Conservation (phyloP, 2,329 filamentous ascomycete species). For the Fusarium sp. region DNA sequence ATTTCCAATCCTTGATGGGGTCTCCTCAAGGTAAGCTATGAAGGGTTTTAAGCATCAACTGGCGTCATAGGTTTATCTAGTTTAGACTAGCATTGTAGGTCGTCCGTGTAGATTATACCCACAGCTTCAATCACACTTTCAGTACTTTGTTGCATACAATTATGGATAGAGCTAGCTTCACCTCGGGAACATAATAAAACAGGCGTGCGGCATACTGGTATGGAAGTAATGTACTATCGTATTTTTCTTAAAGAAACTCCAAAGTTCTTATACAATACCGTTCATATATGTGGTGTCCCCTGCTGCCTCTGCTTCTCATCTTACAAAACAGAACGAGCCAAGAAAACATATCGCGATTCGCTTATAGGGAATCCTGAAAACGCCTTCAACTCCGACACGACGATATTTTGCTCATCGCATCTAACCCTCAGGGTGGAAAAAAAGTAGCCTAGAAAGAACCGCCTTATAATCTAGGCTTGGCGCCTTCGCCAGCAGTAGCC, state of each 20-base stretch:
- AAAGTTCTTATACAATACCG: conserved; percentile 1
- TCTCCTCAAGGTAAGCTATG: not conserved
- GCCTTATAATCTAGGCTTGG: conserved; percentile 57
- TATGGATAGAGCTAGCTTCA: not conserved
- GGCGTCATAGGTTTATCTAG: not conserved
- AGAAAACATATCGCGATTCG: conserved; percentile 17
- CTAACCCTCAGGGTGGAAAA: not conserved
- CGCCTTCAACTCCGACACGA: conserved; percentile 41
- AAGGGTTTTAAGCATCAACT: not conserved
- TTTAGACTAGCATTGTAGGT: not conserved
- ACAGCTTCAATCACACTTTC: not conserved
- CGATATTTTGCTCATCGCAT: conserved; percentile 1
- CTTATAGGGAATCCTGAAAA: conserved; percentile 33
- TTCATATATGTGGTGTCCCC: conserved; percentile 1
- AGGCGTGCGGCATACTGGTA: no score
- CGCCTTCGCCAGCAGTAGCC: conserved; percentile 73
- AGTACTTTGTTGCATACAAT: not conserved
- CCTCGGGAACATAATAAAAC: not conserved
- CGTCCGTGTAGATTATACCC: not conserved
- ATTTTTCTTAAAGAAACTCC: conserved; percentile 1
- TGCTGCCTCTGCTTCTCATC: conserved; percentile 16
- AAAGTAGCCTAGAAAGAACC: not conserved
- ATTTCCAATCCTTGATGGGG: no score
- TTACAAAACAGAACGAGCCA: conserved; percentile 20
- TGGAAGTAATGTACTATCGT: not conserved